These are phyloP conservation scores for Cutaneotrichosporon arboriforme DNA, from an alignment of 1,284 basidiomycete genomes.

Conservation along the genomic window DNA sequence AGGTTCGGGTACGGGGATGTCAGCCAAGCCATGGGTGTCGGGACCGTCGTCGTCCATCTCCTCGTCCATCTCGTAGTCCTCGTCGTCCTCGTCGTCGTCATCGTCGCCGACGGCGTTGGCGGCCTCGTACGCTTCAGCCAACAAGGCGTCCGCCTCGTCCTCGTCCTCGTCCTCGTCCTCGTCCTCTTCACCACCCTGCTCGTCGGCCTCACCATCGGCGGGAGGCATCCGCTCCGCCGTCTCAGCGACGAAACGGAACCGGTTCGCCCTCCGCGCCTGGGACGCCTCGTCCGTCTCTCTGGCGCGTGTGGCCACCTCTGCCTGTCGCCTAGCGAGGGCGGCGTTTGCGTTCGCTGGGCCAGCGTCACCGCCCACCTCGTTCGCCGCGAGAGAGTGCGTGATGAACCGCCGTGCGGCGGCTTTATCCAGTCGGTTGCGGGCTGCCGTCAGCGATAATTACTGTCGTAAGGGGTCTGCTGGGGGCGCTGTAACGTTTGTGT, in stretches of 20 bases:
- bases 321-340: constrained; percentile 18
- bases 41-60: constrained; percentile 4
- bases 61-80: background rate
- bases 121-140: background rate
- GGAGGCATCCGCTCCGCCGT: constrained; percentile 20
- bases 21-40: background rate
- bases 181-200: constrained; percentile 1
- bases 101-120: constrained; percentile 15
- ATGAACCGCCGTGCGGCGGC: constrained; percentile 40
- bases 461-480: background rate
- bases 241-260: constrained; percentile 31
- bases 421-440: constrained; percentile 24
- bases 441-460: constrained; percentile 8
- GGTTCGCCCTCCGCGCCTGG: constrained; percentile 3
- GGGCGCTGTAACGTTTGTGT: background rate
- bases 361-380: background rate
- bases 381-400: constrained; percentile 23
- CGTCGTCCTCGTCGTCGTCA: constrained; percentile 15
- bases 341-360: constrained; percentile 13
- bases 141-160: background rate
- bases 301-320: constrained; percentile 7
- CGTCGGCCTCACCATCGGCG: no score
- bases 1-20: background rate
- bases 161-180: constrained; percentile 6
- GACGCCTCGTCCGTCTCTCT: background rate